Conservation (phyloP, 1,284 basidiomycete genomes). For the Microbotryomycetes sp. region DNA sequence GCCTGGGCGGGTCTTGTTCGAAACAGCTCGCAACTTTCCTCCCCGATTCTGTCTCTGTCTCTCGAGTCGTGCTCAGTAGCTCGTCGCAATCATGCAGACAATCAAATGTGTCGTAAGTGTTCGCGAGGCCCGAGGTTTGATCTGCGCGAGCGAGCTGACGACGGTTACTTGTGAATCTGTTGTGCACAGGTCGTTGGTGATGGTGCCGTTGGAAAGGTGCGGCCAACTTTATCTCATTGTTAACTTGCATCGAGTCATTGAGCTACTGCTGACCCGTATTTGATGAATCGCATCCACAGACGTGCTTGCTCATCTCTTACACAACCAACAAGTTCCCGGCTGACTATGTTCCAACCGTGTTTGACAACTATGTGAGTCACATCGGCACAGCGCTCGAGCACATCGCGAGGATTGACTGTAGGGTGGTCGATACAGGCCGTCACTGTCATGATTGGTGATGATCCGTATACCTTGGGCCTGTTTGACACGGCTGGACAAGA, state of each 20-base stretch:
- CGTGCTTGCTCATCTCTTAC: slow-evolving; percentile 95
- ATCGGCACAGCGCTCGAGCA: not conserved
- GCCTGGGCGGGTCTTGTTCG: too few relatives aligned
- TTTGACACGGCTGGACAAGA: slow-evolving; percentile 99
- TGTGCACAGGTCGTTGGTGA: slow-evolving; percentile 73
- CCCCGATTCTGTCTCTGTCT: too few relatives aligned
- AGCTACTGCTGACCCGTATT: too few relatives aligned
- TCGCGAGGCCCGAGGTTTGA: not conserved
- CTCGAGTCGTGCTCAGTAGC: not conserved
- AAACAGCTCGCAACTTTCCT: too few relatives aligned
- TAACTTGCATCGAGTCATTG: slow-evolving; percentile 28
- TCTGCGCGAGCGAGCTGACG: not conserved
- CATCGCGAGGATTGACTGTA: too few relatives aligned
- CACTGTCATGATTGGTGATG: slow-evolving; percentile 99
- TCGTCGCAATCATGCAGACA: slow-evolving; percentile 66
- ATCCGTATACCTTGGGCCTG: slow-evolving; percentile 94
- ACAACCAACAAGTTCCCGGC: slow-evolving; percentile 73
- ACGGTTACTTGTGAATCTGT: too few relatives aligned
- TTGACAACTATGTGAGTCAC: slow-evolving; percentile 73
- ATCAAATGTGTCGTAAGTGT: slow-evolving; percentile 73
- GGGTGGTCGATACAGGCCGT: slow-evolving; percentile 63
- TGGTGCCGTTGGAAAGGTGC: slow-evolving; percentile 98
- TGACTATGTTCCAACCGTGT: slow-evolving; percentile 98
- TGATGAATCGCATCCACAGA: slow-evolving; percentile 51
- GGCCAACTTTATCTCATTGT: slow-evolving; percentile 38